Evolutionary conservation across 2,329 filamentous ascomycete species (phyloP), one percentile per base, ranked within the genome.

Genomic region (Cytospora paraplurivora): DNA sequence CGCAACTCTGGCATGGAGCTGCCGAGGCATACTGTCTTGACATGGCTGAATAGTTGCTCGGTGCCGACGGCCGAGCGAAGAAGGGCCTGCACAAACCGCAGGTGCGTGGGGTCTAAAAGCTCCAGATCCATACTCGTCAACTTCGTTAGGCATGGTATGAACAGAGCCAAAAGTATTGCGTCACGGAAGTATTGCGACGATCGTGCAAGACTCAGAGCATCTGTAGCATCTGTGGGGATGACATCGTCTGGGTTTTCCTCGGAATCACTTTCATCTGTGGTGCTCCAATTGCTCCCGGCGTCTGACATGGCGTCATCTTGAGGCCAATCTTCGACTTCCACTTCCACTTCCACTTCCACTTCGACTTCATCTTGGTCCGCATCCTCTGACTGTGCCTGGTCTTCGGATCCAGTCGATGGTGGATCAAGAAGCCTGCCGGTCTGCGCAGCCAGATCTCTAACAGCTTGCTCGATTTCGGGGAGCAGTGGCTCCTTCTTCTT

Each of bases 281-380:
- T 61, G 58, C 38, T 61, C 58, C 58, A 61, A 38, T 55, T 52
- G 33, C 58, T 61, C n/a, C 55, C 21, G 8, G 17, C 32, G 38
- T 61, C 58, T 11, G 58, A 61, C 15, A 32, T 51, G 10, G 27
- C 58, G 38, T 61, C 51, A 6, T 47, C n/a, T 44, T 41, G 37
- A 7, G 44, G 53, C 44, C 44, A 32, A 21, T 54, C 58, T 37
- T 35, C 58, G 13, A 53, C 41, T 12, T 60, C 58, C 17, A n/a
- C 15, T 19, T 35, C 58, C 2, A 53, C 35, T 50, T 60, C 58
- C n/a, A 44, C 41, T 47, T 47, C 41, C 4, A 11, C n/a, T 12
- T 47, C 44, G 8, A 1, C n/a, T 47, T 47, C n/a, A 21, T 12
- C n/a, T 1, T n/a, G n/a, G 44, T 10, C 44, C 12, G 44, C 1